phyloP scores from a whole-genome alignment of 805 yeast genomes.

The Barnettozyma botsteinii region DNA sequence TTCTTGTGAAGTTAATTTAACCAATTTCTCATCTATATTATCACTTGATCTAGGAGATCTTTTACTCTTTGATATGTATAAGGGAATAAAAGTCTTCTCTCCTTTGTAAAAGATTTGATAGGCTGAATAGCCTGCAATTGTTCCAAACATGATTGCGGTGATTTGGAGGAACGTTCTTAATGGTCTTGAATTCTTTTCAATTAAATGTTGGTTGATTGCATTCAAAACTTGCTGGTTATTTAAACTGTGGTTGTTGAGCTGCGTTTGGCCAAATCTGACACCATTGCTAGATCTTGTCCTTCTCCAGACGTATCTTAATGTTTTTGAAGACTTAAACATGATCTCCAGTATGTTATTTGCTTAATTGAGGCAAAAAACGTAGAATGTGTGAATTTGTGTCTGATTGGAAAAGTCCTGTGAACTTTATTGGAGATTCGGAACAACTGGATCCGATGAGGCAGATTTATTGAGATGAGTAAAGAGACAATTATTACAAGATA shows the following conservation, averaged over 20 bases:
- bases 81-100: conserved; percentile 18
- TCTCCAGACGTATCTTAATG: not conserved
- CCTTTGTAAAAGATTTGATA: conserved; percentile 16
- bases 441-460: not conserved
- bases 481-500: too few relatives aligned
- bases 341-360: too few relatives aligned
- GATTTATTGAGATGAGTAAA: too few relatives aligned
- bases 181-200: conserved; percentile 1
- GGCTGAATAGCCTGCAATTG: conserved; percentile 15
- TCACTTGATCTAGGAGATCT: conserved; percentile 6
- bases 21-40: conserved; percentile 16
- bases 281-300: not conserved
- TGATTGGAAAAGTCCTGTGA: too few relatives aligned
- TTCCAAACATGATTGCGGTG: conserved; percentile 11
- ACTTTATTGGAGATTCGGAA: not conserved
- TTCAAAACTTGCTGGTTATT: conserved; percentile 8
- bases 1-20: conserved; percentile 19
- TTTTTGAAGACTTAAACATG: conserved; percentile 6
- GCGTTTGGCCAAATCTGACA: not conserved
- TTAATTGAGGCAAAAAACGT: too few relatives aligned
- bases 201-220: conserved; percentile 10
- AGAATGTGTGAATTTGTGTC: too few relatives aligned
- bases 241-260: not conserved
- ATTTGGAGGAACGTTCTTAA: conserved; percentile 5
- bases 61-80: conserved; percentile 18